These are phyloP conservation scores for Dictyophora rubrovolvata DNA, from an alignment of 768 basidiomycete species.

Conservation along the genomic window DNA sequence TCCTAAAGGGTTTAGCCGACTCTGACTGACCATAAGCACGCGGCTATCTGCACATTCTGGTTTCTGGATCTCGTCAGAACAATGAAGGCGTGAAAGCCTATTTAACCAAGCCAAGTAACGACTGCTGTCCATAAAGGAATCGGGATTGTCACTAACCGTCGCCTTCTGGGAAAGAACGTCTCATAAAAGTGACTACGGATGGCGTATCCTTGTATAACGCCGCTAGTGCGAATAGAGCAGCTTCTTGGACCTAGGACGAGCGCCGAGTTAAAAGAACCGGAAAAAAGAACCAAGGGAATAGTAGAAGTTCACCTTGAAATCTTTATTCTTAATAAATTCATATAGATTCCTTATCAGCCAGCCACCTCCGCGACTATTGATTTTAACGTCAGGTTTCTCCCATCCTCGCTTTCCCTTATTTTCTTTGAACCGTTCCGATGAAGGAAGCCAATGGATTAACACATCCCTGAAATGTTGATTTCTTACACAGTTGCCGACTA, in stretches of 20 bases:
- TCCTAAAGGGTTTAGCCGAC: not conserved
- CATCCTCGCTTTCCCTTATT: slow-evolving; percentile 56
- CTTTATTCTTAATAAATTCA: slow-evolving; percentile 36
- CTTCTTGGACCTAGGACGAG: slow-evolving; percentile 48
- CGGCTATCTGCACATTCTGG: slow-evolving; percentile 56
- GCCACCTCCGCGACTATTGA: slow-evolving; percentile 37
- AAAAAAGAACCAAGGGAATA: not conserved
- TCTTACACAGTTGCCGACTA: slow-evolving; percentile 45
- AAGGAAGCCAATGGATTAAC: slow-evolving; percentile 56
- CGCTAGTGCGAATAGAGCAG: slow-evolving; percentile 52
- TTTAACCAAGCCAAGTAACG: slow-evolving; percentile 9
- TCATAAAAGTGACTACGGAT: slow-evolving; percentile 37
- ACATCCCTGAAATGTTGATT: slow-evolving; percentile 36
- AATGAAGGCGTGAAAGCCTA: slow-evolving; percentile 34
- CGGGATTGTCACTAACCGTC: slow-evolving; percentile 22
- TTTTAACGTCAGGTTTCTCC: slow-evolving; percentile 48
- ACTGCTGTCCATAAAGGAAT: not conserved
- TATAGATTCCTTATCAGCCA: slow-evolving; percentile 51
- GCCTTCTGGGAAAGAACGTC: slow-evolving; percentile 32
- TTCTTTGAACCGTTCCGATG: slow-evolving; percentile 42
- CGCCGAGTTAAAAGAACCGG: not conserved
- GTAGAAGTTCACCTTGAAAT: slow-evolving; percentile 38
- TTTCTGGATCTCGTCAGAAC: slow-evolving; percentile 47
- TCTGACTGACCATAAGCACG: slow-evolving; percentile 48
- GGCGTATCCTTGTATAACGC: slow-evolving; percentile 56